Evolutionary conservation across 1,284 basidiomycete species (phyloP).

Genomic region (Naganishia sp.): DNA sequence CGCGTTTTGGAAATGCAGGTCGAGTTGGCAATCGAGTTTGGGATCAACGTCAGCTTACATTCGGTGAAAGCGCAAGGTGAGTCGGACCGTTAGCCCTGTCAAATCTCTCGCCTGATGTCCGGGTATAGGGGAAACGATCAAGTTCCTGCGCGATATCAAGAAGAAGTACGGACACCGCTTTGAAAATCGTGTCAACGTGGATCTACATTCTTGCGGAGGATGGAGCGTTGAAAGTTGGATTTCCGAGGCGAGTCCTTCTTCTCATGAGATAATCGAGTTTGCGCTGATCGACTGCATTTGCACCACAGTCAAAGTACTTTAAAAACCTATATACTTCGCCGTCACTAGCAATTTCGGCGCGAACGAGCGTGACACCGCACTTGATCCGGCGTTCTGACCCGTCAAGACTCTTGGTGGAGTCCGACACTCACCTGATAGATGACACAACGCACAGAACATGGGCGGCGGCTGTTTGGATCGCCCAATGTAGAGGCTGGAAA

Average conservation of each 20-base stretch:
- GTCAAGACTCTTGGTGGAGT: constrained; percentile 54
- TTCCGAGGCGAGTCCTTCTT: constrained; percentile 38
- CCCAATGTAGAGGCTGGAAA: constrained; percentile 44
- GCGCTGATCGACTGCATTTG: background rate
- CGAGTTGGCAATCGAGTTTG: constrained; percentile 52
- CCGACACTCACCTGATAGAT: constrained; percentile 50
- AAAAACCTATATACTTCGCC: constrained; percentile 55
- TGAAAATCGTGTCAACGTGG: constrained; percentile 48
- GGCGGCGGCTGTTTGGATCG: constrained; percentile 49
- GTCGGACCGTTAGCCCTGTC: constrained; percentile 2
- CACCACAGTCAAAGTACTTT: constrained; percentile 38
- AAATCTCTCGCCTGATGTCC: background rate
- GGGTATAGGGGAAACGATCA: constrained; percentile 47
- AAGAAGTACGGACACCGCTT: constrained; percentile 40
- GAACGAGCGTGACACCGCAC: constrained; percentile 44
- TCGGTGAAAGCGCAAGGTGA: constrained; percentile 52
- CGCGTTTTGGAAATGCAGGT: constrained; percentile 51
- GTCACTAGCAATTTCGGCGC: constrained; percentile 53
- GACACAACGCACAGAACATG: constrained; percentile 44
- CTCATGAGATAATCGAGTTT: background rate
- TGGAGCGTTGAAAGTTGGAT: constrained; percentile 46
- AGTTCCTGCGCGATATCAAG: constrained; percentile 44
- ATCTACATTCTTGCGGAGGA: constrained; percentile 53
- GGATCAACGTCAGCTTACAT: constrained; percentile 54
- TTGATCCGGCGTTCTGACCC: constrained; percentile 47